Evolutionary conservation across 139 green algal species (phyloP), one percentile per base, ranked within the genome.

Genomic region (Chlorella sp.): DNA sequence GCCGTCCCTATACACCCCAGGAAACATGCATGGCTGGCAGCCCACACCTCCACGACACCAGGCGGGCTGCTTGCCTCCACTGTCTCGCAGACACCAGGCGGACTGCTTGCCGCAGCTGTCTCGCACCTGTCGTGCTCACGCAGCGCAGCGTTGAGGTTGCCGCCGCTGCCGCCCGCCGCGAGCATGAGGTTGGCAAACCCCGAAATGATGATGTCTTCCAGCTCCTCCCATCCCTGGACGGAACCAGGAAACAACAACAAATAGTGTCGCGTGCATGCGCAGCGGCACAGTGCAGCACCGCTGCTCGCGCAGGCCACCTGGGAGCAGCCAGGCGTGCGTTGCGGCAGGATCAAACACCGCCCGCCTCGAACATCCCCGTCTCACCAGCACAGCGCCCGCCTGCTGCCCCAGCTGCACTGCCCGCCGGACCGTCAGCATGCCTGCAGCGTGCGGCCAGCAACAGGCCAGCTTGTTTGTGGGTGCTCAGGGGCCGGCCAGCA

Each of bases 221-320:
- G 76, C 76, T 82, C 76, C 76, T 82, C 48, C 76, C 76, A 82
- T 8, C 76, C 76, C 54, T 70, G 34, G 0, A 73, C 24, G 51
- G 51, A 60, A 60, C 8, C 7, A 54, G 65, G 2, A 68, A 8
- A 51, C 8, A n/a, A n/a, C n/a, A n/a, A n/a, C n/a, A n/a, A n/a
- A n/a, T n/a, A n/a, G n/a, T n/a, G n/a, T n/a, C n/a, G n/a, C n/a
- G n/a, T n/a, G n/a, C n/a, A n/a, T n/a, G n/a, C n/a, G n/a, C n/a
- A n/a, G n/a, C n/a, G n/a, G n/a, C n/a, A n/a, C n/a, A n/a, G n/a
- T n/a, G n/a, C n/a, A n/a, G n/a, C n/a, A n/a, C n/a, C n/a, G n/a
- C n/a, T n/a, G n/a, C n/a, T n/a, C n/a, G n/a, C n/a, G n/a, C n/a
- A n/a, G n/a, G n/a, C n/a, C n/a, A n/a, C n/a, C n/a, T n/a, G n/a